Conservation (phyloP, 2,329 filamentous ascomycete genomes). For the Capronia coronata region DNA sequence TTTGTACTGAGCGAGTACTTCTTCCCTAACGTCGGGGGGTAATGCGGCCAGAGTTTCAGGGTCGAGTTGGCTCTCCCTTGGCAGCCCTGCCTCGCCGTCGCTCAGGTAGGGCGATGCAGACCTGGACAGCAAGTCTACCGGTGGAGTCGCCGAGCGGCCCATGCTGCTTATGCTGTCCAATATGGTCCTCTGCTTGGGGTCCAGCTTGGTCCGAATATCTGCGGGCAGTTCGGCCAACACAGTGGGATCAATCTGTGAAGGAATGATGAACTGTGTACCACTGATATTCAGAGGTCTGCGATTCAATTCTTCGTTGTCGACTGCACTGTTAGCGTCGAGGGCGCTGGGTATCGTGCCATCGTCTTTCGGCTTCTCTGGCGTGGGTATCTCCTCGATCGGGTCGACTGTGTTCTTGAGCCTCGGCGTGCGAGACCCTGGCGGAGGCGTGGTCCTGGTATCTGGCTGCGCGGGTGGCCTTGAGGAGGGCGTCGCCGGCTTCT, state of each 20-base stretch:
- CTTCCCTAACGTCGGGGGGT: slow-evolving; percentile 76
- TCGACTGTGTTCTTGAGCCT: slow-evolving; percentile 33
- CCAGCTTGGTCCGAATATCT: slow-evolving; percentile 72
- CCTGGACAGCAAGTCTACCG: slow-evolving; percentile 29
- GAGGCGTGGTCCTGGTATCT: slow-evolving; percentile 7
- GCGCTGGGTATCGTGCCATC: slow-evolving; percentile 26
- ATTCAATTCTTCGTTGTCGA: slow-evolving; percentile 29
- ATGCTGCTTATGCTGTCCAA: slow-evolving; percentile 14
- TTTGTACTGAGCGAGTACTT: slow-evolving; percentile 69
- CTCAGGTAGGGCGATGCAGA: slow-evolving; percentile 33
- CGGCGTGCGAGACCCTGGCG: slow-evolving; percentile 13
- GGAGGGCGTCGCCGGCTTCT: slow-evolving; percentile 41
- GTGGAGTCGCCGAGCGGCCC: slow-evolving; percentile 4
- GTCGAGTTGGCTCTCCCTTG: slow-evolving; percentile 71
- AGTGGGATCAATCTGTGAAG: slow-evolving; percentile 68
- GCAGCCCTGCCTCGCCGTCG: slow-evolving; percentile 38
- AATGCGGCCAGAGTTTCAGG: slow-evolving; percentile 75
- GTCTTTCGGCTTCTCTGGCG: slow-evolving; percentile 34
- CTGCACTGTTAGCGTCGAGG: slow-evolving; percentile 25
- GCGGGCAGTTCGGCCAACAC: slow-evolving; percentile 75
- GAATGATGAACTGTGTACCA: slow-evolving; percentile 89
- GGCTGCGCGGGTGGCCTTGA: slow-evolving; percentile 8
- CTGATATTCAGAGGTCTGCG: slow-evolving; percentile 59
- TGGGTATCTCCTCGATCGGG: slow-evolving; percentile 48
- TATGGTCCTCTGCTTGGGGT: slow-evolving; percentile 48